These are phyloP conservation scores for Citrus unshiu DNA, from an alignment of 345 rosid genomes.

Conservation along the genomic window DNA sequence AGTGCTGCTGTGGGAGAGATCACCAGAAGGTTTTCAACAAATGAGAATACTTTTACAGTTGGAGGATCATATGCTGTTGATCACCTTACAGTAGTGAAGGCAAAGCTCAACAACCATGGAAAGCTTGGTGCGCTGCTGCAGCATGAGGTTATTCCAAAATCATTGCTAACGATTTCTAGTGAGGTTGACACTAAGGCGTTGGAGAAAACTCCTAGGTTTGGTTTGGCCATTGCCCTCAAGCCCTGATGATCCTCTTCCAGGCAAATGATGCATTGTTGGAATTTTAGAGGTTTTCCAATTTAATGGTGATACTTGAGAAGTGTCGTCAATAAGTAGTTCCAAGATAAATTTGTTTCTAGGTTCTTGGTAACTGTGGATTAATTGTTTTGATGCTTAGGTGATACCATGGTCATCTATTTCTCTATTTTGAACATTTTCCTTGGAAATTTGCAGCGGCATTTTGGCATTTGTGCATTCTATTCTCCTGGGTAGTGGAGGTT, in stretches of 20 bases:
- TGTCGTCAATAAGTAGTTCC: constrained; percentile 46
- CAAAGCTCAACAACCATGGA: constrained; percentile 81
- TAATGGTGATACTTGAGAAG: constrained; percentile 26
- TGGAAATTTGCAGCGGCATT: constrained; percentile 10
- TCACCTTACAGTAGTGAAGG: constrained; percentile 68
- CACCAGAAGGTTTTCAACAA: constrained; percentile 74
- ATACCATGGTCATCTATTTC: constrained; percentile 1
- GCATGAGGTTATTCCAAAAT: constrained; percentile 80
- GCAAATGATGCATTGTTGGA: constrained; percentile 13
- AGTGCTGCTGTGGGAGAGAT: constrained; percentile 74
- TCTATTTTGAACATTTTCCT: not conserved
- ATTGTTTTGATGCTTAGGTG: constrained; percentile 18
- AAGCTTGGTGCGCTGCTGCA: constrained; percentile 78
- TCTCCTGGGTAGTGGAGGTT: not conserved
- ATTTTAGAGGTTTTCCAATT: constrained; percentile 9
- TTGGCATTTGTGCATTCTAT: constrained; percentile 6
- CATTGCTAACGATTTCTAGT: constrained; percentile 69
- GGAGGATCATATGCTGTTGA: constrained; percentile 80
- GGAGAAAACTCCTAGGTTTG: constrained; percentile 79
- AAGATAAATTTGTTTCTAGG: constrained; percentile 11
- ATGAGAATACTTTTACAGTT: constrained; percentile 78
- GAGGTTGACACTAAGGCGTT: constrained; percentile 84
- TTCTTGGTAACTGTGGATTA: constrained; percentile 20
- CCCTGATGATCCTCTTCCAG: constrained; percentile 37
- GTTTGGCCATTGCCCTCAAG: constrained; percentile 72